A percentile compares a stretch with the other conserved stretches of the same genome.
These are phyloP conservation scores for Aspergillus asperescens DNA, from an alignment of 495 filamentous ascomycete genomes.

Conservation along the genomic window DNA sequence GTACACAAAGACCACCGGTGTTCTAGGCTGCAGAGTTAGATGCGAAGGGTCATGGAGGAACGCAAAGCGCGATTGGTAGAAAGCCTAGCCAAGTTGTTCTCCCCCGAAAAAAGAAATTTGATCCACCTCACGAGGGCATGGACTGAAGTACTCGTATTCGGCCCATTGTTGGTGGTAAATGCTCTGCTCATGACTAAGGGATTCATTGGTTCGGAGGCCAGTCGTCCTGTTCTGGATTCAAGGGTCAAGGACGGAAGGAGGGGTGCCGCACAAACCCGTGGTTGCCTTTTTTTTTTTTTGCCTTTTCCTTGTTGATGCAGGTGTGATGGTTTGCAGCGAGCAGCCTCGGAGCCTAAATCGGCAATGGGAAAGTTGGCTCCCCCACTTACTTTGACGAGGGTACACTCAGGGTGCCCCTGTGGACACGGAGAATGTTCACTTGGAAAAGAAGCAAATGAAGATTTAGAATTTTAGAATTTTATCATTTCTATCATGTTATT, in stretches of 20 bases:
- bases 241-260: neutral
- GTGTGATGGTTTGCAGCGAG: no score
- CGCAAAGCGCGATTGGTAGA: no score
- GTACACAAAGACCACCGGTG: neutral
- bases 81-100: no score
- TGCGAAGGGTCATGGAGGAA: no score
- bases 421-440: neutral
- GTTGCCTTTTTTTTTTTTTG: neutral
- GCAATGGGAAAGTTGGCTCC: neutral
- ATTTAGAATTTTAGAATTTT: neutral
- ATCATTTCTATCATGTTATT: conserved; percentile 18
- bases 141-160: no score
- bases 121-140: no score
- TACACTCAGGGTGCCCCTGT: neutral
- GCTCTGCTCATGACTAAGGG: neutral
- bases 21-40: neutral
- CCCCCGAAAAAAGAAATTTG: no score
- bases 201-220: neutral
- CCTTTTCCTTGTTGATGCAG: no score
- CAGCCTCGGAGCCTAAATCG: no score
- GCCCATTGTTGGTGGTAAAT: no score
- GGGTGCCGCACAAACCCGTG: neutral
- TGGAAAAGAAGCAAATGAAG: neutral
- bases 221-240: neutral
- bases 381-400: conserved; percentile 7